Evolutionary conservation across 257 asterid species (phyloP).

Genomic region (Solanum pennellii): DNA sequence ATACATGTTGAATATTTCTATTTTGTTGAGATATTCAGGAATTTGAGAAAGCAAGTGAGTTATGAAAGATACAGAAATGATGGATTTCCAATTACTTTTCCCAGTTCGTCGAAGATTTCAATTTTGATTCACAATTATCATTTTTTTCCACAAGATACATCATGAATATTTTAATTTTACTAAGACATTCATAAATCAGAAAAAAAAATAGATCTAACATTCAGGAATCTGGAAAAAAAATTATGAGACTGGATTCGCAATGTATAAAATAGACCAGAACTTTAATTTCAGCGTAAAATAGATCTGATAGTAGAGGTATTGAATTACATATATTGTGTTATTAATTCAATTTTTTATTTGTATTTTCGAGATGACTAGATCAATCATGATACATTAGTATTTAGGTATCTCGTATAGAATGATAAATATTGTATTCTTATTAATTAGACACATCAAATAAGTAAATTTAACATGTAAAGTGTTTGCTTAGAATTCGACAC

Average conservation of each 20-base stretch:
- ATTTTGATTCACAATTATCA: background rate
- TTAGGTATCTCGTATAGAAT: background rate
- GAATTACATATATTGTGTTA: background rate
- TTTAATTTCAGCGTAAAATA: background rate
- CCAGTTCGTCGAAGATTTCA: background rate
- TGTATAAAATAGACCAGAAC: background rate
- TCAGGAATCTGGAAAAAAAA: too few relatives aligned
- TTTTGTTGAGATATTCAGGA: background rate
- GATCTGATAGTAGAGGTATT: background rate
- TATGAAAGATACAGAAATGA: background rate
- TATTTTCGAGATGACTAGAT: background rate
- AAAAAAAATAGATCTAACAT: background rate
- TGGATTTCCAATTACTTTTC: background rate
- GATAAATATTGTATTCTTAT: background rate
- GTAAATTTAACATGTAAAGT: background rate
- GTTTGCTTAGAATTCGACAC: background rate
- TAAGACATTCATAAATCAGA: background rate
- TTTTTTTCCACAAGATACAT: background rate
- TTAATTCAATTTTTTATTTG: too few relatives aligned
- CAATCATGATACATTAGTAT: background rate
- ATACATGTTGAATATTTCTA: too few relatives aligned
- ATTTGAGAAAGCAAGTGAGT: background rate
- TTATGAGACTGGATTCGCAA: background rate
- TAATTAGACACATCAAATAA: background rate
- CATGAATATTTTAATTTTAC: background rate